Percentiles rank a stretch among this genome's conserved stretches.
phyloP scores from a whole-genome alignment of 2,329 filamentous ascomycete species.

The Botrytis medusae region DNA sequence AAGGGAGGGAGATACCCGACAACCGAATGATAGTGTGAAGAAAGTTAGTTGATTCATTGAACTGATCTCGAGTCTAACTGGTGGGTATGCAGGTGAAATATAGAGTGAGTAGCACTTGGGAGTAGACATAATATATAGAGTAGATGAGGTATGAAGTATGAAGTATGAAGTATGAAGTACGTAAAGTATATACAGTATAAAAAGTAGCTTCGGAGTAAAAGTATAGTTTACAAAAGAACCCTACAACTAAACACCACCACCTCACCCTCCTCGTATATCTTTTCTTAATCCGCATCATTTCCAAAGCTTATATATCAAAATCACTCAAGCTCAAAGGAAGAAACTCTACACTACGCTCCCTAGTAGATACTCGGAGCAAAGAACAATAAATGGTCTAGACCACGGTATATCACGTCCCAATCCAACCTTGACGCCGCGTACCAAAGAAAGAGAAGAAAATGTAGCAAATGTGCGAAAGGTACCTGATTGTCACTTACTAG shows the following conservation, averaged over 20 bases:
- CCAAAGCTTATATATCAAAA: neutral
- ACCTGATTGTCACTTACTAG: neutral
- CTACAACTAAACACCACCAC: neutral
- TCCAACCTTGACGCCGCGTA: neutral
- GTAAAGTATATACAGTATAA: neutral
- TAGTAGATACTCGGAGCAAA: neutral
- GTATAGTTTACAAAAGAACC: neutral
- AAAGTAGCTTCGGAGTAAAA: no score
- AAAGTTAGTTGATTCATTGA: neutral
- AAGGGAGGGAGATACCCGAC: constrained; percentile 3
- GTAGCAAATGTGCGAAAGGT: neutral
- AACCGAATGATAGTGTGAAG: neutral
- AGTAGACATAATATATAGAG: neutral
- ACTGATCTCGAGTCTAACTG: neutral
- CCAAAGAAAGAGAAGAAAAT: neutral
- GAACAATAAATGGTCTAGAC: neutral
- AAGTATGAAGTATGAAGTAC: no score
- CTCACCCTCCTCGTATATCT: neutral
- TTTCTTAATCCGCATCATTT: neutral
- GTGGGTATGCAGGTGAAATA: neutral
- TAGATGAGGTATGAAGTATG: no score
- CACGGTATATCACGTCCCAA: neutral
- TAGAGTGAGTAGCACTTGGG: neutral
- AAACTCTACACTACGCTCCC: neutral
- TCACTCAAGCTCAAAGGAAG: neutral